These are phyloP conservation scores for Penicillium sp. DNA, from an alignment of 2,329 filamentous ascomycete species.

Conservation along the genomic window DNA sequence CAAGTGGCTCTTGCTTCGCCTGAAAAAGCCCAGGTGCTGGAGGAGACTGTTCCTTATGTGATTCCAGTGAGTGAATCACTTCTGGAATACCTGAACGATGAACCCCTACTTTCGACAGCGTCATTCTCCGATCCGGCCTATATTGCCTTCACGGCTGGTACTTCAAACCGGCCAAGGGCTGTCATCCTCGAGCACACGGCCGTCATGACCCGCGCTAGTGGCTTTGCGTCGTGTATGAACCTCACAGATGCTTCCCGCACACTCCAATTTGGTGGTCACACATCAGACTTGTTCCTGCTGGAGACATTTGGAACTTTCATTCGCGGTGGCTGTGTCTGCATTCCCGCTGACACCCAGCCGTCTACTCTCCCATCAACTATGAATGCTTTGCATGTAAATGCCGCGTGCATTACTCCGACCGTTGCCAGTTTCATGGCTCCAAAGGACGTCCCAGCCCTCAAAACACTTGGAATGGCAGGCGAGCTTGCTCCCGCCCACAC, in stretches of 20 bases:
- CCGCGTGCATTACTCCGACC: slow-evolving; percentile 37
- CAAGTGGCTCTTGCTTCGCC: slow-evolving; percentile 43
- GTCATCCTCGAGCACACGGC: slow-evolving; percentile 39
- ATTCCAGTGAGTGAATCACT: slow-evolving; percentile 34
- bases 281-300: slow-evolving; percentile 47
- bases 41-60: slow-evolving; percentile 43
- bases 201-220: slow-evolving; percentile 31
- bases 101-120: slow-evolving; percentile 3
- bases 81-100: slow-evolving; percentile 33
- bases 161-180: slow-evolving; percentile 31
- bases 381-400: slow-evolving; percentile 33
- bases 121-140: slow-evolving; percentile 28
- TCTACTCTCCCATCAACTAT: slow-evolving; percentile 56
- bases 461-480: slow-evolving; percentile 24
- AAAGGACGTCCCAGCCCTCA: slow-evolving; percentile 29
- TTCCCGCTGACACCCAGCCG: slow-evolving; percentile 47
- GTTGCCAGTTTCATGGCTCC: slow-evolving; percentile 22
- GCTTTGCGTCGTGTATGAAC: slow-evolving; percentile 26
- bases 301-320: slow-evolving; percentile 40
- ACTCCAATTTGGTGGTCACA: slow-evolving; percentile 46
- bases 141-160: slow-evolving; percentile 37
- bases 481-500: slow-evolving; percentile 10
- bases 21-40: slow-evolving; percentile 38
- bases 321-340: slow-evolving; percentile 48
- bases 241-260: slow-evolving; percentile 26